phyloP scores from a whole-genome alignment of 1,284 basidiomycete genomes.

The Tremellales sp. region DNA sequence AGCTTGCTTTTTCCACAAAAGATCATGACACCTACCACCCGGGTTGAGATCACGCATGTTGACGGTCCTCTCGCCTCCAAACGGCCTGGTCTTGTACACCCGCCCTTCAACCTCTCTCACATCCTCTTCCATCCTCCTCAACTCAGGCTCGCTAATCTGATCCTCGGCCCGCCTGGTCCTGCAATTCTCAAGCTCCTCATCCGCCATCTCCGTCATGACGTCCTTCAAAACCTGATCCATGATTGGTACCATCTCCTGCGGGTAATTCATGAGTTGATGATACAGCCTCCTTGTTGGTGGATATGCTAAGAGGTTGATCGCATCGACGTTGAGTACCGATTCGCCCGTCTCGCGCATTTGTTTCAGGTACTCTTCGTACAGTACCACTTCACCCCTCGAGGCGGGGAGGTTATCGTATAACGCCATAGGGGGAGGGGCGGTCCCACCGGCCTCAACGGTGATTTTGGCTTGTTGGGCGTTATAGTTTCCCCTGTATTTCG shows the following conservation, averaged over 20 bases:
- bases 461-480: slow-evolving; percentile 50
- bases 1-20: slow-evolving; percentile 1
- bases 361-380: slow-evolving; percentile 79
- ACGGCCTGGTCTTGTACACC: slow-evolving; percentile 89
- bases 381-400: slow-evolving; percentile 63
- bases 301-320: slow-evolving; percentile 82
- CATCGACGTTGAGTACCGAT: slow-evolving; percentile 87
- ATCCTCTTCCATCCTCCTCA: slow-evolving; percentile 68
- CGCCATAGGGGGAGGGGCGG: slow-evolving; percentile 36
- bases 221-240: slow-evolving; percentile 97
- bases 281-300: slow-evolving; percentile 79
- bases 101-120: slow-evolving; percentile 71
- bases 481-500: slow-evolving; percentile 78
- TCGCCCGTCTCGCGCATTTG: slow-evolving; percentile 87
- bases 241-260: slow-evolving; percentile 92
- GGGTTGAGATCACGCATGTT: slow-evolving; percentile 93
- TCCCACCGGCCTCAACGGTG: slow-evolving; percentile 29
- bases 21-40: slow-evolving; percentile 56
- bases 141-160: slow-evolving; percentile 54
- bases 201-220: slow-evolving; percentile 73
- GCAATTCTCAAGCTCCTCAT: slow-evolving; percentile 64
- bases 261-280: slow-evolving; percentile 78
- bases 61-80: slow-evolving; percentile 66
- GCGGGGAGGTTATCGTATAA: slow-evolving; percentile 53
- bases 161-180: slow-evolving; percentile 26